Conservation (phyloP, 2,329 filamentous ascomycete genomes). For the Myriosclerotinia duriaeana region DNA sequence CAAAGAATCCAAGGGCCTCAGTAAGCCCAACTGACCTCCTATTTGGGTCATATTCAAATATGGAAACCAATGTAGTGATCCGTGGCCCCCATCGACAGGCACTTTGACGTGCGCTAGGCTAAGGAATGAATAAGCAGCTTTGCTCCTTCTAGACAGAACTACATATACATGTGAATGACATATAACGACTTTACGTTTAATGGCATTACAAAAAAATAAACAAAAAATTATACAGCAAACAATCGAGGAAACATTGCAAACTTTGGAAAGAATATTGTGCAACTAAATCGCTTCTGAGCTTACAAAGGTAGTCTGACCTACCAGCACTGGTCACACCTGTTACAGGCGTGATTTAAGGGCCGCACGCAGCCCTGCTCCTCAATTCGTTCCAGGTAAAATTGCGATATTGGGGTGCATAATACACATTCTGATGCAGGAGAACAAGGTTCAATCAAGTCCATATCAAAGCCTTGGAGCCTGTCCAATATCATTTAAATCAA, state of each 20-base stretch:
- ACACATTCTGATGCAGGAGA: constrained; percentile 14
- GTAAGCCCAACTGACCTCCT: constrained; percentile 16
- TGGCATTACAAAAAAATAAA: constrained; percentile 26
- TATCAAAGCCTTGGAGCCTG: neutral
- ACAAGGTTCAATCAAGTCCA: constrained; percentile 14
- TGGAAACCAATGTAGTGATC: constrained; percentile 28
- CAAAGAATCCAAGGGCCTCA: constrained; percentile 30
- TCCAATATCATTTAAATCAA: neutral
- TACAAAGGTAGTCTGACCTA: constrained; percentile 29
- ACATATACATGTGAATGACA: constrained; percentile 32
- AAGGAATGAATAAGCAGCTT: constrained; percentile 22
- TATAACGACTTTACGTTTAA: constrained; percentile 28
- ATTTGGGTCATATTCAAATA: constrained; percentile 11
- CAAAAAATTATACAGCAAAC: constrained; percentile 30
- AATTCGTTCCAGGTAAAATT: constrained; percentile 18
- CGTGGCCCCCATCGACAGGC: constrained; percentile 23
- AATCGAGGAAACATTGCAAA: constrained; percentile 32
- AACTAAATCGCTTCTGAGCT: constrained; percentile 27
- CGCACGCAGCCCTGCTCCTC: neutral
- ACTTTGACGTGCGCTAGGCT: constrained; percentile 31
- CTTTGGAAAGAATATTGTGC: constrained; percentile 30
- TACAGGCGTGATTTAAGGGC: neutral
- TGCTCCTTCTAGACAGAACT: constrained; percentile 31
- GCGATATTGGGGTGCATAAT: constrained; percentile 11
- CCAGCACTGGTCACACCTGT: constrained; percentile 6